Evolutionary conservation across 371 early-diverging fungal genomes (phyloP).

Genomic region (Rhizopus sp.): DNA sequence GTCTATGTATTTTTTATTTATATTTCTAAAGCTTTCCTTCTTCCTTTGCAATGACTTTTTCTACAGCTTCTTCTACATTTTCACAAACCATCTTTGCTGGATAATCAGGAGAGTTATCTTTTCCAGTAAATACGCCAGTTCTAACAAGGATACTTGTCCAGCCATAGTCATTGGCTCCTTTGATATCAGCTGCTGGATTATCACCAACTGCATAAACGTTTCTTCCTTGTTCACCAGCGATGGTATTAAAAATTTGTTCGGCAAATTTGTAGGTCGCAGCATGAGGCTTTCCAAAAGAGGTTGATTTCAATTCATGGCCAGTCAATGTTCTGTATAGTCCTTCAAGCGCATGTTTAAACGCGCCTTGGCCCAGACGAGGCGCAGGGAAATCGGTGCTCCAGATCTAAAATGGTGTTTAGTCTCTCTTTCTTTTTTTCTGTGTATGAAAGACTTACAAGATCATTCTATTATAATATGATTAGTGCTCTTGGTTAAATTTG

Average conservation of each 20-base stretch:
- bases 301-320: slow-evolving; percentile 57
- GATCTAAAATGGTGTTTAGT: slow-evolving; percentile 38
- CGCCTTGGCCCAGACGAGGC: slow-evolving; percentile 84
- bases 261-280: slow-evolving; percentile 73
- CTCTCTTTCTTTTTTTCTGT: not conserved
- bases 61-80: slow-evolving; percentile 80
- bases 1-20: too few species aligned
- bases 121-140: slow-evolving; percentile 77
- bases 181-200: slow-evolving; percentile 77
- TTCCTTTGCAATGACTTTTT: slow-evolving; percentile 50
- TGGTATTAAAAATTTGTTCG: slow-evolving; percentile 49
- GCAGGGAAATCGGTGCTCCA: slow-evolving; percentile 84
- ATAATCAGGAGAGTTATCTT: slow-evolving; percentile 54
- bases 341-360: slow-evolving; percentile 73
- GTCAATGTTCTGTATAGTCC: slow-evolving; percentile 41
- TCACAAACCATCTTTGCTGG: slow-evolving; percentile 65
- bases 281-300: slow-evolving; percentile 86
- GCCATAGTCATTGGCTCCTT: slow-evolving; percentile 81
- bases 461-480: slow-evolving; percentile 28
- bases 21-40: slow-evolving; percentile 2
- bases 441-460: slow-evolving; percentile 33
- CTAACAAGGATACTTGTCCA: slow-evolving; percentile 82
- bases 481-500: not conserved
- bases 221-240: slow-evolving; percentile 24
- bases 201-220: slow-evolving; percentile 73